Percentiles rank a stretch among this genome's conserved stretches.
phyloP scores from a whole-genome alignment of 495 filamentous ascomycete genomes.

The Lepidopterella palustris region DNA sequence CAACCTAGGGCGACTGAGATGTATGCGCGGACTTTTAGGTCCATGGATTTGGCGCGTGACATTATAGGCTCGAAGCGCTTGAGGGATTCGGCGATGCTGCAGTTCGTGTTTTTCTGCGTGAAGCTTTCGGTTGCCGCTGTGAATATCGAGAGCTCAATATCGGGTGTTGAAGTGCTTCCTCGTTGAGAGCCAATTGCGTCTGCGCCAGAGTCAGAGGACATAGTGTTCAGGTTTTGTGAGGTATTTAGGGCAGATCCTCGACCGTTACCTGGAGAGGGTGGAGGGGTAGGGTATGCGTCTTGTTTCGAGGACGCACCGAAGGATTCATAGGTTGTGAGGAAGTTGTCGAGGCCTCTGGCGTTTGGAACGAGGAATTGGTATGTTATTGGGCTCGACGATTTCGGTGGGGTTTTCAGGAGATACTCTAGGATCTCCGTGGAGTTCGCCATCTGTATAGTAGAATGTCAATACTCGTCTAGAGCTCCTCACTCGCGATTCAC shows the following conservation, averaged over 20 bases:
- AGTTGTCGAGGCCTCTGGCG: constrained; percentile 66
- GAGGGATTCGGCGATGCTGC: constrained; percentile 74
- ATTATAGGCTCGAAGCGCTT: constrained; percentile 71
- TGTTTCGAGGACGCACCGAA: constrained; percentile 28
- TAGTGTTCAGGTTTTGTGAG: constrained; percentile 38
- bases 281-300: constrained; percentile 34
- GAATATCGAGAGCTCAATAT: constrained; percentile 81
- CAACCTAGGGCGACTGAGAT: constrained; percentile 92
- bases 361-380: constrained; percentile 96
- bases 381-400: constrained; percentile 58
- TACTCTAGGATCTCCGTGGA: constrained; percentile 75
- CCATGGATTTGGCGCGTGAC: constrained; percentile 57
- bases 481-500: background rate
- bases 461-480: constrained; percentile 2
- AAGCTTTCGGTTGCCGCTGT: constrained; percentile 89
- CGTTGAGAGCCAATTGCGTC: constrained; percentile 19
- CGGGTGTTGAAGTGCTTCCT: constrained; percentile 18
- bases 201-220: constrained; percentile 32
- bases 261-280: constrained; percentile 25
- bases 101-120: constrained; percentile 87
- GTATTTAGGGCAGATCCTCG: constrained; percentile 40
- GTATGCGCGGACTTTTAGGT: constrained; percentile 80
- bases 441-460: constrained; percentile 70
- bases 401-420: constrained; percentile 55
- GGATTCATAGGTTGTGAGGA: constrained; percentile 40